These are phyloP conservation scores for Ganoderma leucocontextum DNA, from an alignment of 1,284 basidiomycete species.

Conservation along the genomic window DNA sequence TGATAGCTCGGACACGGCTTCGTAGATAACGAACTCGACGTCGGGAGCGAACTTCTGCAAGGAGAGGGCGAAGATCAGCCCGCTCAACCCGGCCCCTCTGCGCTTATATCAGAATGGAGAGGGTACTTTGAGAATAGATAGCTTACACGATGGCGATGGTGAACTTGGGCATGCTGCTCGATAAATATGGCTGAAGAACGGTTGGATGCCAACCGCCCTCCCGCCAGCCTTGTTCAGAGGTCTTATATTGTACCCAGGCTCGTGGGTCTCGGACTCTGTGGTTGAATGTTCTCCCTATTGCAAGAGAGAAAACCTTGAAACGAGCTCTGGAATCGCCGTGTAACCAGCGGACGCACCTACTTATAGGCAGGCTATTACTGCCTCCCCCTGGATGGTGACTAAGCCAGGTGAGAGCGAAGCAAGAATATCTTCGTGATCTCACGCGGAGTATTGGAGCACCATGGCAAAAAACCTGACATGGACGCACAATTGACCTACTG, in stretches of 20 bases:
- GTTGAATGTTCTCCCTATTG: not conserved
- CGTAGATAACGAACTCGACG: constrained; percentile 54
- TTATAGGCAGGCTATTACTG: not conserved
- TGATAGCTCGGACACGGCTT: constrained; percentile 53
- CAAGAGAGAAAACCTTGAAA: constrained; percentile 1
- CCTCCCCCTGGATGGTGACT: not conserved
- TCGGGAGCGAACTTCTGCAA: constrained; percentile 45
- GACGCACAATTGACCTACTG: not conserved
- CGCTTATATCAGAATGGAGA: not conserved
- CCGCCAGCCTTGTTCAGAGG: not conserved
- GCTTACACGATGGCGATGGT: constrained; percentile 25
- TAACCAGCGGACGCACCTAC: not conserved
- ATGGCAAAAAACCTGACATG: not conserved
- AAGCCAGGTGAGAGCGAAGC: not conserved
- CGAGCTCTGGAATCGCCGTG: not conserved
- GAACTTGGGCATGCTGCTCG: constrained; percentile 19
- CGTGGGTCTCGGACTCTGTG: not conserved
- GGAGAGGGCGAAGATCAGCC: constrained; percentile 46
- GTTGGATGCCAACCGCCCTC: not conserved
- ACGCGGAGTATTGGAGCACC: no score
- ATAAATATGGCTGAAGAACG: not conserved
- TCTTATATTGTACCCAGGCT: not conserved
- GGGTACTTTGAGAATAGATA: not conserved
- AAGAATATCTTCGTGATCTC: not conserved
- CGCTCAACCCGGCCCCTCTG: constrained; percentile 51